Evolutionary conservation across 2,329 filamentous ascomycete genomes (phyloP).

Genomic region (Trichophyton schoenleinii): DNA sequence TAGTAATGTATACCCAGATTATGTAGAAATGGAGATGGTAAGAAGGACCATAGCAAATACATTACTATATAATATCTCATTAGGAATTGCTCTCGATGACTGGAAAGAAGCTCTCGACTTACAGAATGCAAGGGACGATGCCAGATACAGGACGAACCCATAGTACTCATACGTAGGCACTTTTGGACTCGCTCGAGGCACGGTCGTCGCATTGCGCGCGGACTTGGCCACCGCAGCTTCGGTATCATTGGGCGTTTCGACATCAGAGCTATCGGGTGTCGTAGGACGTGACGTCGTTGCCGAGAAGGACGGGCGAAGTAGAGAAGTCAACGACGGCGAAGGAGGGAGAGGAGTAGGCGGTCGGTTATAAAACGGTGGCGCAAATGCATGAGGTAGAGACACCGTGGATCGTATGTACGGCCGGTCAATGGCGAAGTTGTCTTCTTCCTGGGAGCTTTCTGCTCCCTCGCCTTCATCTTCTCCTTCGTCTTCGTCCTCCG

Average conservation of each 20-base stretch:
- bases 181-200: conserved; percentile 76
- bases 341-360: conserved; percentile 91
- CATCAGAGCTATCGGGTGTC: conserved; percentile 82
- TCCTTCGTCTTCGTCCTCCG: conserved; percentile 10
- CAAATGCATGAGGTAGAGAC: conserved; percentile 41
- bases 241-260: conserved; percentile 54
- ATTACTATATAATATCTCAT: conserved; percentile 31
- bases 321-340: conserved; percentile 80
- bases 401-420: conserved; percentile 31
- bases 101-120: conserved; percentile 38
- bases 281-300: conserved; percentile 69
- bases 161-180: conserved; percentile 99
- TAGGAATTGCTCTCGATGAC: background rate
- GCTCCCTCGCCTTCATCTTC: conserved; percentile 14
- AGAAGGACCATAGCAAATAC: conserved; percentile 71
- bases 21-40: conserved; percentile 82
- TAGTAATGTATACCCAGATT: conserved; percentile 93
- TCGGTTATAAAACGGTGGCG: conserved; percentile 89
- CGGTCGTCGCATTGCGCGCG: conserved; percentile 46
- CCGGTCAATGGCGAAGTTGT: conserved; percentile 22
- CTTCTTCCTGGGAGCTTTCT: conserved; percentile 17
- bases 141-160: conserved; percentile 91
- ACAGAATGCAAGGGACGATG: conserved; percentile 68
- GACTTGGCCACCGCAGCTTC: conserved; percentile 49
- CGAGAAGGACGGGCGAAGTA: conserved; percentile 60